phyloP scores from a whole-genome alignment of 1,284 basidiomycete genomes.

The Cryptococcus wingfieldii region DNA sequence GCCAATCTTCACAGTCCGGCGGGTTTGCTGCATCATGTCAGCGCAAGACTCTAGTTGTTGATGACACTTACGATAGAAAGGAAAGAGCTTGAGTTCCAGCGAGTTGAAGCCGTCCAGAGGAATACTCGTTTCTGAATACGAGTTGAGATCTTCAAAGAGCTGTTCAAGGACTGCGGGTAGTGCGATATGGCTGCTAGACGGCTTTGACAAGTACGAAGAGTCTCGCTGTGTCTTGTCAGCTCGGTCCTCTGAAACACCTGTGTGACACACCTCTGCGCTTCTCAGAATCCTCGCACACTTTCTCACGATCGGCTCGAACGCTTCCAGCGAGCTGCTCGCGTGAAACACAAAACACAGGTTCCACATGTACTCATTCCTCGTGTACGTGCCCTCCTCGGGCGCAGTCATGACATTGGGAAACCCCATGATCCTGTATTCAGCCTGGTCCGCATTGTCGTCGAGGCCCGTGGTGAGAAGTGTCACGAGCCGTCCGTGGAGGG shows the following conservation, averaged over 20 bases:
- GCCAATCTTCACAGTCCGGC: constrained; percentile 83
- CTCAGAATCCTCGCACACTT: constrained; percentile 88
- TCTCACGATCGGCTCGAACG: constrained; percentile 92
- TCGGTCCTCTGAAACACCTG: neutral
- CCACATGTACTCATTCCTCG: constrained; percentile 85
- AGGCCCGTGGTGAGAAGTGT: constrained; percentile 54
- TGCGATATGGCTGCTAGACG: constrained; percentile 60
- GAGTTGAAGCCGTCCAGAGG: constrained; percentile 82
- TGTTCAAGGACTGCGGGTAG: constrained; percentile 90
- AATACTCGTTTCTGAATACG: constrained; percentile 91
- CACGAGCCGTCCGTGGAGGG: constrained; percentile 83
- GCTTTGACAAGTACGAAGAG: constrained; percentile 76
- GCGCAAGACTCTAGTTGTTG: neutral
- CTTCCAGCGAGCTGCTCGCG: constrained; percentile 74
- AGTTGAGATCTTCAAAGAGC: constrained; percentile 93
- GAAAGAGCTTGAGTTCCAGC: constrained; percentile 91
- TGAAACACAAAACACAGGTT: constrained; percentile 98
- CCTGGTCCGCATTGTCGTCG: constrained; percentile 19
- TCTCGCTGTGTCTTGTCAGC: constrained; percentile 61
- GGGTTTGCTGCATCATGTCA: constrained; percentile 62
- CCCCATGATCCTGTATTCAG: constrained; percentile 71
- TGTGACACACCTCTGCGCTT: constrained; percentile 69
- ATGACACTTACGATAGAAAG: constrained; percentile 64
- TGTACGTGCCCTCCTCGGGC: constrained; percentile 57
- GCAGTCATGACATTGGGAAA: constrained; percentile 71